Percentiles rank a stretch among this genome's conserved stretches.
Evolutionary conservation across 2,329 filamentous ascomycete genomes (phyloP).

Genomic region (Fusarium hostae): DNA sequence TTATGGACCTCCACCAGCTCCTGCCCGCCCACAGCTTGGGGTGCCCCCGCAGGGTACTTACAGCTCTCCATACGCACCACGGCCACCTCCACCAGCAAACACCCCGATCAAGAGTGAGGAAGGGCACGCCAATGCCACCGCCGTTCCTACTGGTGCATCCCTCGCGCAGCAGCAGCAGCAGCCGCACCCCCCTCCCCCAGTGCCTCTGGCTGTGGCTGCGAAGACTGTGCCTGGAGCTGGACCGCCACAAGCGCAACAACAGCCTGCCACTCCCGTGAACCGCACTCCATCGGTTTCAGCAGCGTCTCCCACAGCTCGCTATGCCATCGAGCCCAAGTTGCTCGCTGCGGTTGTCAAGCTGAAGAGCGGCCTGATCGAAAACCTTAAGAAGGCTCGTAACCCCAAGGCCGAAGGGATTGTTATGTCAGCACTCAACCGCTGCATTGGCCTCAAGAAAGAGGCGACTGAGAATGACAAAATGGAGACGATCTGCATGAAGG

Average conservation of each 20-base stretch:
- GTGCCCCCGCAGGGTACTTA: slow-evolving; percentile 49
- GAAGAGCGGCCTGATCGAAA: slow-evolving; percentile 59
- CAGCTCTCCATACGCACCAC: slow-evolving; percentile 53
- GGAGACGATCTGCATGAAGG: slow-evolving; percentile 59
- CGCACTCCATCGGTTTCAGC: slow-evolving; percentile 45
- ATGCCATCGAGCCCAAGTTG: slow-evolving; percentile 58
- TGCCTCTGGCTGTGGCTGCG: slow-evolving; percentile 26
- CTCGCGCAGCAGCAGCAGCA: slow-evolving; percentile 28
- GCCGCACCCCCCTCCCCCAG: slow-evolving; percentile 10
- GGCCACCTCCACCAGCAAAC: slow-evolving; percentile 47
- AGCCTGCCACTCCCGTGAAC: slow-evolving; percentile 31
- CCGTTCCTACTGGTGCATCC: neutral
- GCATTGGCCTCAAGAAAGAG: slow-evolving; percentile 59
- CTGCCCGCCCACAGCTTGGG: slow-evolving; percentile 49
- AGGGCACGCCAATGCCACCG: slow-evolving; percentile 28
- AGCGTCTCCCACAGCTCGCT: slow-evolving; percentile 43
- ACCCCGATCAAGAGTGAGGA: slow-evolving; percentile 47
- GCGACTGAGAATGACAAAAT: slow-evolving; percentile 58
- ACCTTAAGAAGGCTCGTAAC: slow-evolving; percentile 56
- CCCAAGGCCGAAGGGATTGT: slow-evolving; percentile 60
- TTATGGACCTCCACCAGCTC: slow-evolving; percentile 52
- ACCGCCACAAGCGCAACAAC: slow-evolving; percentile 25
- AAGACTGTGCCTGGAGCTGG: slow-evolving; percentile 37
- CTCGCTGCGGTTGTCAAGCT: slow-evolving; percentile 57
- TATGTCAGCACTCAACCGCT: slow-evolving; percentile 64